Conservation (phyloP, 352 stramenopile genomes). For the Pythium aphanidermatum region DNA sequence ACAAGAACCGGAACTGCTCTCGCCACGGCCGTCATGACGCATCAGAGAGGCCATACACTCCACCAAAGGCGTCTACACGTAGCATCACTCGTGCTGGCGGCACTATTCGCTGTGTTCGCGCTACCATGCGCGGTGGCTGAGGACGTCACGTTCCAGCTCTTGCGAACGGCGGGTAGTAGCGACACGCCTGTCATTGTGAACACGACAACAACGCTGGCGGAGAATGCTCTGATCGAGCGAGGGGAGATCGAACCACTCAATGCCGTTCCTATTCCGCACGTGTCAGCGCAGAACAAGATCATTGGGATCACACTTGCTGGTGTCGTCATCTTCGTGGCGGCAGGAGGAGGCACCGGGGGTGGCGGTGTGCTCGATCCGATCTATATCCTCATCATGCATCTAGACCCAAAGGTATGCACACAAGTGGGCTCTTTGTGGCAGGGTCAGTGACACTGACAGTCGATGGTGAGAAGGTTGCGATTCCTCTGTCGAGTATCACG, state of each 20-base stretch:
- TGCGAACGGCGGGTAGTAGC: background rate
- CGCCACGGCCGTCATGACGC: too few species aligned
- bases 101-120: background rate
- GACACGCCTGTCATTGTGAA: background rate
- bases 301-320: constrained; percentile 42
- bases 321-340: constrained; percentile 82
- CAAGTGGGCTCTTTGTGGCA: background rate
- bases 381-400: constrained; percentile 94
- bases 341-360: constrained; percentile 86
- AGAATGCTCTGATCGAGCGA: background rate
- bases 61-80: background rate
- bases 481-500: constrained; percentile 95
- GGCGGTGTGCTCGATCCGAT: constrained; percentile 95
- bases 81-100: background rate
- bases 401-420: constrained; percentile 71
- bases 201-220: background rate
- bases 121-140: background rate
- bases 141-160: constrained; percentile 2
- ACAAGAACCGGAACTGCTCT: constrained; percentile 1
- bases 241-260: constrained; percentile 7
- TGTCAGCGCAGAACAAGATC: constrained; percentile 33
- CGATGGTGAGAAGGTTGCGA: constrained; percentile 53
- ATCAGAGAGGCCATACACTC: background rate
- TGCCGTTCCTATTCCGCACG: constrained; percentile 23
- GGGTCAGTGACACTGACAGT: background rate